Evolutionary conservation across 768 basidiomycete species (phyloP).

Genomic region (Dentipellis sp.): DNA sequence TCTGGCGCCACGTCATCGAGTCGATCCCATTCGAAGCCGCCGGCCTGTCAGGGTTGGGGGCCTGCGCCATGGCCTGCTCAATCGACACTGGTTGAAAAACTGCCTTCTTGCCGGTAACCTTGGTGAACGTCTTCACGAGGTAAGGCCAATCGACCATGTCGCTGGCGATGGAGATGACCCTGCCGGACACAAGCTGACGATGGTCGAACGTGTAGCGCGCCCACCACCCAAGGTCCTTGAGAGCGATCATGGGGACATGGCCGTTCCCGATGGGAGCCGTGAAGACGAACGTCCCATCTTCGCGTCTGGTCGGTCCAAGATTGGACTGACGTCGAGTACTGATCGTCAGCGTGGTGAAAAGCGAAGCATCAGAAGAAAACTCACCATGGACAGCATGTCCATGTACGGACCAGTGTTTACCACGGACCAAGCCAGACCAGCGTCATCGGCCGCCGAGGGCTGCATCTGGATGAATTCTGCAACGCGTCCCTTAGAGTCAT

Average conservation of each 20-base stretch:
- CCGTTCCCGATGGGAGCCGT: constrained; percentile 19
- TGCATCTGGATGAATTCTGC: constrained; percentile 27
- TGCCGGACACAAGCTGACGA: constrained; percentile 15
- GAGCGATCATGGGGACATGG: constrained; percentile 20
- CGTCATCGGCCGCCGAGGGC: constrained; percentile 22
- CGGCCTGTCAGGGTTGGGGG: constrained; percentile 14
- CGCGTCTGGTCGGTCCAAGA: constrained; percentile 17
- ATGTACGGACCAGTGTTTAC: constrained; percentile 32
- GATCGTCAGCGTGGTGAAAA: background rate
- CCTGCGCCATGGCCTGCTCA: constrained; percentile 16
- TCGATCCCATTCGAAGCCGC: constrained; percentile 13
- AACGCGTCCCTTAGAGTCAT: constrained; percentile 31
- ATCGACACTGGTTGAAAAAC: constrained; percentile 10
- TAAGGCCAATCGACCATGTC: constrained; percentile 17
- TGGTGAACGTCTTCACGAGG: constrained; percentile 20
- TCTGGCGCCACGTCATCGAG: constrained; percentile 22
- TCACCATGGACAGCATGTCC: constrained; percentile 31
- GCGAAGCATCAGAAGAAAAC: constrained; percentile 3
- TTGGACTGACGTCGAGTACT: constrained; percentile 2
- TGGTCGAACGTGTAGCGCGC: constrained; percentile 23
- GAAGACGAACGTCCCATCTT: constrained; percentile 23
- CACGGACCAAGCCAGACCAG: constrained; percentile 26
- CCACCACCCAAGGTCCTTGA: constrained; percentile 23
- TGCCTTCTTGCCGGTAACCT: constrained; percentile 20
- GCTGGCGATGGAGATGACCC: constrained; percentile 20